Percentiles rank a stretch among this genome's conserved stretches.
phyloP scores from a whole-genome alignment of 2,329 filamentous ascomycete genomes.

The Chaetomium sp. region DNA sequence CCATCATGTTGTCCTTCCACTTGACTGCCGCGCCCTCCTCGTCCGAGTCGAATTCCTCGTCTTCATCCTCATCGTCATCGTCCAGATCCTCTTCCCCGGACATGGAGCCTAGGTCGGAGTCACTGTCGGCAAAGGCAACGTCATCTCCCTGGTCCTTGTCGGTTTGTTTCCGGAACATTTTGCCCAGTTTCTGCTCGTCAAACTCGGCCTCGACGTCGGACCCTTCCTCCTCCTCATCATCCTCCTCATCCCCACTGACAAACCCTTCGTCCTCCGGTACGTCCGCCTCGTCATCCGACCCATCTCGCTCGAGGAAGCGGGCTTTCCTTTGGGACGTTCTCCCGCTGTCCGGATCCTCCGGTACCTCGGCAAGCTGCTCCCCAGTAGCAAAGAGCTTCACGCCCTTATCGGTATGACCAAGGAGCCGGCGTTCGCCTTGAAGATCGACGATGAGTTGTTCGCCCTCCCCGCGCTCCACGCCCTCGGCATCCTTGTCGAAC shows the following conservation, averaged over 20 bases:
- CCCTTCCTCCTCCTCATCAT: conserved; percentile 48
- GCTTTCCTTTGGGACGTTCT: conserved; percentile 53
- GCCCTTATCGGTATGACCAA: conserved; percentile 76
- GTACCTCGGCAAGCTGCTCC: conserved; percentile 54
- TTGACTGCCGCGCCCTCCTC: conserved; percentile 68
- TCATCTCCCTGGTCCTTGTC: conserved; percentile 58
- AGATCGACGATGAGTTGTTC: conserved; percentile 91
- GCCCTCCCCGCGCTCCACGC: conserved; percentile 77
- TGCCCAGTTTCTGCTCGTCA: conserved; percentile 53
- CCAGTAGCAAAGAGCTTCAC: conserved; percentile 82
- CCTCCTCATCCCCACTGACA: conserved; percentile 49
- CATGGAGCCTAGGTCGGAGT: conserved; percentile 89
- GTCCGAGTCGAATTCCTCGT: conserved; percentile 46
- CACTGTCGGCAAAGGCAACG: conserved; percentile 87
- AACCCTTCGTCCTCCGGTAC: conserved; percentile 48
- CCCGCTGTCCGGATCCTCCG: conserved; percentile 54
- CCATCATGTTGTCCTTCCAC: conserved; percentile 85
- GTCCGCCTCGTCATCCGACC: conserved; percentile 50
- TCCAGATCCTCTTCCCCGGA: conserved; percentile 51
- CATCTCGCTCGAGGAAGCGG: conserved; percentile 54
- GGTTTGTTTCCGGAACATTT: conserved; percentile 49
- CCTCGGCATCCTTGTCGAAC: conserved; percentile 62
- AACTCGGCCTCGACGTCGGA: conserved; percentile 52
- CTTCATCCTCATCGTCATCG: conserved; percentile 41
- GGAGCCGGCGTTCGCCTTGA: conserved; percentile 71